Evolutionary conservation across 2,329 filamentous ascomycete species (phyloP).

Genomic region (Colletotrichum sp.): DNA sequence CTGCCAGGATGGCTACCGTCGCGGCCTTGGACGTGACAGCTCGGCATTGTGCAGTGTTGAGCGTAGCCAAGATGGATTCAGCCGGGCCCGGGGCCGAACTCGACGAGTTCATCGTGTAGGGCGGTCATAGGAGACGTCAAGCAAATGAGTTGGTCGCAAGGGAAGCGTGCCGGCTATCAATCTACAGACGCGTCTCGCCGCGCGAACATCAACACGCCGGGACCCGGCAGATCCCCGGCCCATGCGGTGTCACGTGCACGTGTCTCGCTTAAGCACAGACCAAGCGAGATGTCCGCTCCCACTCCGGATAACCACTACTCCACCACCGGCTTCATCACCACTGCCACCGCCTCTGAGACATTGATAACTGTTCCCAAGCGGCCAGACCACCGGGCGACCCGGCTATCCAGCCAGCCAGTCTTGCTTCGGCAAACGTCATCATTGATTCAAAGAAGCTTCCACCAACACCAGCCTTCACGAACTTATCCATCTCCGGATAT

Average conservation of each 20-base stretch:
- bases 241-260: constrained; percentile 10
- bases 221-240: not conserved
- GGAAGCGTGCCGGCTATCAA: not conserved
- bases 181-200: not conserved
- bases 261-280: not conserved
- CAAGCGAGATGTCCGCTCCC: not conserved
- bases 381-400: not conserved
- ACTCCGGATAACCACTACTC: not conserved
- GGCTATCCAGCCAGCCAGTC: not conserved
- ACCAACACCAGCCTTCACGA: not conserved
- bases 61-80: constrained; percentile 46
- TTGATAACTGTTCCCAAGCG: not conserved
- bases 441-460: not conserved
- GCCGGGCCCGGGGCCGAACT: constrained; percentile 17
- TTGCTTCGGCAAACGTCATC: not conserved
- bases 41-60: constrained; percentile 60
- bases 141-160: not conserved
- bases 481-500: not conserved
- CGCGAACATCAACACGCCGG: not conserved
- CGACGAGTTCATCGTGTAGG: constrained; percentile 10
- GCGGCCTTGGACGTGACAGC: constrained; percentile 58
- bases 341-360: not conserved
- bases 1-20: constrained; percentile 71
- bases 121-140: not conserved
- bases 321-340: not conserved